Base-by-base conservation (phyloP, 169 alveolate genomes). In the Miamiensis avidus region DNA sequence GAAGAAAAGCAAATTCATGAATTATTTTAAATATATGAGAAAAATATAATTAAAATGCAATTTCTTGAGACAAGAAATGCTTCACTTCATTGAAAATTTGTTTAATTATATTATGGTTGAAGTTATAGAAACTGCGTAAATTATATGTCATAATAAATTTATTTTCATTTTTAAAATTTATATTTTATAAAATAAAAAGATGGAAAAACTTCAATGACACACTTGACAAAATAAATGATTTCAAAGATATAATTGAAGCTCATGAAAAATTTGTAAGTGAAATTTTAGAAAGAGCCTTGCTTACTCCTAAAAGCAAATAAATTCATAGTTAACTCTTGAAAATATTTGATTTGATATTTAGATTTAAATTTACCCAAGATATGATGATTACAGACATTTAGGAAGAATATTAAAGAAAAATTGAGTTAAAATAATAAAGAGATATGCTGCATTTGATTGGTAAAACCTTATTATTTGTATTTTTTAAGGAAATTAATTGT, bases 21-120 rank as follows among this genome's bases (percentile, higher is more conserved):
- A 78, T 31, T 31, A 82, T 16, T 82, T 89, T 34, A 31, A 34
- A 20, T 91, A 93, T 65, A 87, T 91, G 83, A 76, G 91, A 78
- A 84, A 82, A 69, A 82, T 78, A 29, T 78, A 92, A 72, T 83
- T 88, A 81, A 84, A 86, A 75, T 82, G 89, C 1, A 86, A 90
- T 78, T 81, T 88, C 49, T 76, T 88, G 64, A 91, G 91, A 76
- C 94, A 92, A 82, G 93, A 94, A 84, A 93, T 95, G 91, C 82
- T 88, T 25, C 97, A 95, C 82, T 95, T 95, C 75, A 89, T 95
- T 27, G 85, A 92, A 29, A 95, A 90, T 82, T 89, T 94, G 26
- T 93, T 88, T 77, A 92, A 91, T 86, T 96, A 92, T 81, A 78
- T 94, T 27, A 94, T 93, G 91, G 95, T 96, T 15, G 98, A 96